These are phyloP conservation scores for Begonia fuchsioides DNA, from an alignment of 306 rosid species.

Conservation along the genomic window DNA sequence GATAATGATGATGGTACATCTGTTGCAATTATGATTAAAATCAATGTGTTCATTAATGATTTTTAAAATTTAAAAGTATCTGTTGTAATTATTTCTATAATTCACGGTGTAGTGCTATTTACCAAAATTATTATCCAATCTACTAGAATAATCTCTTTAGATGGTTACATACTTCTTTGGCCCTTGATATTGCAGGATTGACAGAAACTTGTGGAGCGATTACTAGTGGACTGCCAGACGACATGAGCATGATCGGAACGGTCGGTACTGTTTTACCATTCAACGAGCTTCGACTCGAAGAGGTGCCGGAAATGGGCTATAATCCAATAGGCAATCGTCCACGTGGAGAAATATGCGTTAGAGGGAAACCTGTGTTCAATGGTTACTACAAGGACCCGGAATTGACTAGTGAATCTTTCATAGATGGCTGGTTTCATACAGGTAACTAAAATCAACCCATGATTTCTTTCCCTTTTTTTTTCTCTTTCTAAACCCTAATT, in stretches of 20 bases:
- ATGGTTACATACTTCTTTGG: too few species aligned
- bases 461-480: too few species aligned
- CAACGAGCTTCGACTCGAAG: slow-evolving; percentile 60
- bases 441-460: slow-evolving; percentile 14
- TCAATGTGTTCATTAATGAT: too few species aligned
- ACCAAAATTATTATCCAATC: too few species aligned
- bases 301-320: slow-evolving; percentile 77
- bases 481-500: too few species aligned
- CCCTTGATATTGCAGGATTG: slow-evolving; percentile 31
- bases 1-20: too few species aligned
- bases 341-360: slow-evolving; percentile 70
- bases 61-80: too few species aligned
- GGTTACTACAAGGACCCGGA: slow-evolving; percentile 63
- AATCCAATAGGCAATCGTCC: slow-evolving; percentile 60
- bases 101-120: too few species aligned
- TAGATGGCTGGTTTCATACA: slow-evolving; percentile 94
- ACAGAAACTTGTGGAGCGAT: slow-evolving; percentile 80
- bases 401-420: slow-evolving; percentile 46
- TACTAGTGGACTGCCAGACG: slow-evolving; percentile 53
- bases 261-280: slow-evolving; percentile 45
- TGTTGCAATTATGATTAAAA: too few species aligned
- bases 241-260: slow-evolving; percentile 75
- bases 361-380: slow-evolving; percentile 57
- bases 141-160: too few species aligned
- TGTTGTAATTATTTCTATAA: too few species aligned